These are phyloP conservation scores for Quercus engelmannii DNA, from an alignment of 306 rosid species.

Conservation along the genomic window DNA sequence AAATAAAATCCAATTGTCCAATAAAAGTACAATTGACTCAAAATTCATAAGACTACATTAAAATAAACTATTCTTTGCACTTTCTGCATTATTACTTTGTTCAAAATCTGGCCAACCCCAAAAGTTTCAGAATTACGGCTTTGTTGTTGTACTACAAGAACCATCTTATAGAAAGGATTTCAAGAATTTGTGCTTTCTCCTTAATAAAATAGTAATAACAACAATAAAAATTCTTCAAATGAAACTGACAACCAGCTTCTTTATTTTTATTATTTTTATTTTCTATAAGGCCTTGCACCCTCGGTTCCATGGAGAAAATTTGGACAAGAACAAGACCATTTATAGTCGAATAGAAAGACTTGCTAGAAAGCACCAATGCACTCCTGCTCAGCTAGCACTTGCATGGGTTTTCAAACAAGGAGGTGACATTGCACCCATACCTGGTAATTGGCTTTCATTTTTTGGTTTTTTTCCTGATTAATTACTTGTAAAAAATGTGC, in stretches of 20 bases:
- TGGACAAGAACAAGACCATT: slow-evolving; percentile 46
- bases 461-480: not conserved
- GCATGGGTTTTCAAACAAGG: slow-evolving; percentile 52
- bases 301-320: slow-evolving; percentile 35
- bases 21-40: no score
- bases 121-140: no score
- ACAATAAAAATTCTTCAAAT: not conserved
- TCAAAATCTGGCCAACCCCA: no score
- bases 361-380: slow-evolving; percentile 31
- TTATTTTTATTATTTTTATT: not conserved
- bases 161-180: not conserved
- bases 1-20: no score
- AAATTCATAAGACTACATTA: no score
- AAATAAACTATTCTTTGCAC: no score
- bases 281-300: slow-evolving; percentile 24
- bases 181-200: not conserved
- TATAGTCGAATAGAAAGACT: slow-evolving; percentile 44
- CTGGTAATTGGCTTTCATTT: slow-evolving; percentile 22
- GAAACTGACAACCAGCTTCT: not conserved
- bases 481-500: not conserved
- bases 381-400: slow-evolving; percentile 42
- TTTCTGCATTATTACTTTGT: no score
- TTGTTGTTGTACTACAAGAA: not conserved
- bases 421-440: slow-evolving; percentile 47
- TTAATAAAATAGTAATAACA: not conserved